Percentiles rank a stretch among this genome's conserved stretches.
phyloP scores from a whole-genome alignment of 2,329 filamentous ascomycete species.

The Penicillium sp. region DNA sequence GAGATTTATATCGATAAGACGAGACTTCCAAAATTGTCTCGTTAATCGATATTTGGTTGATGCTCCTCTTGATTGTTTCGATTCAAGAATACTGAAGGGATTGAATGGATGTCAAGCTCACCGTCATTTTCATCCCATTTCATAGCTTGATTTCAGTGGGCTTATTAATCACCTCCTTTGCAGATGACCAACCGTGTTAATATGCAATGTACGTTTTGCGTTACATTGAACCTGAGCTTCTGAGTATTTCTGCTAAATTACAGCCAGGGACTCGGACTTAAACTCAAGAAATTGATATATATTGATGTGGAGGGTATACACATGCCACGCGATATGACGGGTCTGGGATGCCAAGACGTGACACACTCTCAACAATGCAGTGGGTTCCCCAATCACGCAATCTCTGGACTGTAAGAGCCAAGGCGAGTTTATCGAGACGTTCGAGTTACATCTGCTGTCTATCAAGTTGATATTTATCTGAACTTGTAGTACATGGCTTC shows the following conservation, averaged over 20 bases:
- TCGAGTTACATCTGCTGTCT: not conserved
- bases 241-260: not conserved
- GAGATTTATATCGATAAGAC: not conserved
- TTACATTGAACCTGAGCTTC: not conserved
- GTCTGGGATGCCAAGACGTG: not conserved
- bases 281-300: not conserved
- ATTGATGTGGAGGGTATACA: not conserved
- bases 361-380: not conserved
- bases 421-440: slow-evolving; percentile 7
- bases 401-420: slow-evolving; percentile 1
- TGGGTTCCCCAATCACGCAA: slow-evolving; percentile 3
- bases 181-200: slow-evolving; percentile 6
- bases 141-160: slow-evolving; percentile 1
- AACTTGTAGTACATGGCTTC: too few species aligned
- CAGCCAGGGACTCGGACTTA: not conserved
- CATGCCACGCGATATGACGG: not conserved
- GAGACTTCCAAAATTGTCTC: not conserved
- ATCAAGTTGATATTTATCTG: not conserved
- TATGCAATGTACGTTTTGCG: not conserved
- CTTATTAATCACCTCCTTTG: slow-evolving; percentile 27
- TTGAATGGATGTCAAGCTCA: slow-evolving; percentile 2
- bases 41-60: not conserved
- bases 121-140: slow-evolving; percentile 17
- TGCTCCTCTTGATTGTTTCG: not conserved
- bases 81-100: not conserved